A percentile compares a stretch with the other conserved stretches of the same genome.
phyloP scores from a whole-genome alignment of 1,284 basidiomycete genomes.

The Cutaneotrichosporon dermatis region DNA sequence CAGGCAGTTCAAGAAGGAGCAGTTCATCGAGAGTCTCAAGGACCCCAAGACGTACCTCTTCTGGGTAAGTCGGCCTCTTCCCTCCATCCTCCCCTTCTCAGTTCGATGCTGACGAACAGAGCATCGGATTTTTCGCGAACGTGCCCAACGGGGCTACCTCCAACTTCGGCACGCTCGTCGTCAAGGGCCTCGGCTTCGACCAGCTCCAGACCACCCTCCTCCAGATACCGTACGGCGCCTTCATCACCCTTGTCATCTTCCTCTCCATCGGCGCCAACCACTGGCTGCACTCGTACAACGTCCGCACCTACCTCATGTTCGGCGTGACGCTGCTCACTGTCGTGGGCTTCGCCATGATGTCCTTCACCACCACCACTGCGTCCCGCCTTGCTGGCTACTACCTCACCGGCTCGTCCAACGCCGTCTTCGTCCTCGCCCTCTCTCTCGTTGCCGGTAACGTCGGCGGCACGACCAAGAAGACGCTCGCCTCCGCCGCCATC shows the following conservation, averaged over 20 bases:
- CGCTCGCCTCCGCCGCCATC: conserved; percentile 27
- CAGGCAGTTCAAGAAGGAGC: conserved; percentile 44
- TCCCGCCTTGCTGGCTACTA: conserved; percentile 20
- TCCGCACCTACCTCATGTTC: conserved; percentile 21
- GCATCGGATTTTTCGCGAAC: conserved; percentile 41
- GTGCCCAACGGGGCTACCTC: conserved; percentile 36
- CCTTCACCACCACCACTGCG: conserved; percentile 24
- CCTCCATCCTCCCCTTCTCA: too few species aligned
- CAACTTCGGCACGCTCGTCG: conserved; percentile 17
- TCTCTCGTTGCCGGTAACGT: conserved; percentile 51
- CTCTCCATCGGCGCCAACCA: conserved; percentile 29
- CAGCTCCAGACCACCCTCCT: conserved; percentile 20
- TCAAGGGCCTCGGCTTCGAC: conserved; percentile 20
- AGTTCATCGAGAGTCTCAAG: conserved; percentile 41
- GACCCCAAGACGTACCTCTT: conserved; percentile 41
- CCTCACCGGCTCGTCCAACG: conserved; percentile 49
- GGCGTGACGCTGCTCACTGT: conserved; percentile 31
- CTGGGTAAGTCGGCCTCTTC: background rate
- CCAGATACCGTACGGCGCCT: conserved; percentile 42
- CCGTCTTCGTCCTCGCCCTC: conserved; percentile 49
- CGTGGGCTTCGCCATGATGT: conserved; percentile 35
- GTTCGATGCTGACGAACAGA: conserved; percentile 25
- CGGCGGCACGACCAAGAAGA: conserved; percentile 51
- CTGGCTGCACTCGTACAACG: conserved; percentile 26
- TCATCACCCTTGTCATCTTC: conserved; percentile 31